Base-by-base conservation (phyloP, 768 basidiomycete genomes). In the Suillus weaverae region DNA sequence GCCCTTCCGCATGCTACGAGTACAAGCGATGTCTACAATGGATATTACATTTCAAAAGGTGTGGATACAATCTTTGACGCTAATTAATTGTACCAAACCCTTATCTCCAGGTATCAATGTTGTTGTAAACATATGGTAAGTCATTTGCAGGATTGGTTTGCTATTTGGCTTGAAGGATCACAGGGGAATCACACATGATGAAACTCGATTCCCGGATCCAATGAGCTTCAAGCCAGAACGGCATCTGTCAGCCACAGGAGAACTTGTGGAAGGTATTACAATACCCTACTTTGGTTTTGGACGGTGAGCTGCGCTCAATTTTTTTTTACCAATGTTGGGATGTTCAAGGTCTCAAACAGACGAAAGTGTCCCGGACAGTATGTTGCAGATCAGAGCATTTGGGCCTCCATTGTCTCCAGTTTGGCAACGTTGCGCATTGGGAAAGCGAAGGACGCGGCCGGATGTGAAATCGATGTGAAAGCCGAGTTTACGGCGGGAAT, bases 181-280 rank as follows among this genome's bases (percentile, higher is more conserved):
- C 39, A 84, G 81, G 81, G 80, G 76, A 7, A 81, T 83, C 41
- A 76, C 81, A 20, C 86, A 85, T 62, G 84, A 89, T 69, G 80
- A 81, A 61, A 71, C 68, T 3, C 74, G 78, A 48, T 89, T 86
- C 73, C 80, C 81, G 8, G 79, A 87, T 39, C 81, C 88, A 5
- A 79, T 79, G 63, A 67, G 69, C 8, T 88, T 88, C 74, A 78
- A 80, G 32, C 87, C 89, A 7, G 84, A 87, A 65, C 79, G 88
- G 44, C 86, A 84, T 75, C 70, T 89, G 14, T 68, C 66, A 8
- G 2, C 67, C 1, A 16, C 60, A 0, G 74, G 73, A n/a, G 60
- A 50, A 16, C 61, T 73, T 16, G 46, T 36, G 2, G 64, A 68
- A 20, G 68, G 50, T 5, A 30, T 44, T 10, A n/a, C 32, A 1